phyloP scores from a whole-genome alignment of 2,329 filamentous ascomycete genomes.

The Ophiocordyceps camponoti-saundersi region DNA sequence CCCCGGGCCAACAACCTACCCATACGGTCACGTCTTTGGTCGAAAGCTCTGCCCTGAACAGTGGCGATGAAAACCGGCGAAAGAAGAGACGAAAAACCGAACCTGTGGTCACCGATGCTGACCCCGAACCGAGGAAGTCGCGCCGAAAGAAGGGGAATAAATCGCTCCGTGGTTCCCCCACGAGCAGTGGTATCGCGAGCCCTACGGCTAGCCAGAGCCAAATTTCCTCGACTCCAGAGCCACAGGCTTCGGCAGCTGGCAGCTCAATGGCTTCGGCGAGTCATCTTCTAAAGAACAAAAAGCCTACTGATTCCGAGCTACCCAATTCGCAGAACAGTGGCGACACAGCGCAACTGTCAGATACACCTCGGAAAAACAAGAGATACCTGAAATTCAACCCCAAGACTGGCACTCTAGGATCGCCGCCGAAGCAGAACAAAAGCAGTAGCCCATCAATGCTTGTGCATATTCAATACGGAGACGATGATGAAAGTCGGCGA shows the following conservation, averaged over 20 bases:
- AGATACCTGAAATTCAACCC: conserved; percentile 40
- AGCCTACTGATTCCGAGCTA: not conserved
- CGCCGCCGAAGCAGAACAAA: conserved; percentile 38
- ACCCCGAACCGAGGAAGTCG: conserved; percentile 9
- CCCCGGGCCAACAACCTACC: conserved; percentile 1
- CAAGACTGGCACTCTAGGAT: conserved; percentile 44
- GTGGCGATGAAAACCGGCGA: conserved; percentile 13
- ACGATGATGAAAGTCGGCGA: conserved; percentile 23
- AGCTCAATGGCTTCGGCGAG: not conserved
- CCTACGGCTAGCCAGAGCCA: conserved; percentile 2
- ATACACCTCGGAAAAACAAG: conserved; percentile 8
- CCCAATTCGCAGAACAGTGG: not conserved
- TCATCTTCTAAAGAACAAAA: not conserved
- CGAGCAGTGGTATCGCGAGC: conserved; percentile 4
- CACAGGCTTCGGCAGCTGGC: not conserved
- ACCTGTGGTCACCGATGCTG: conserved; percentile 7
- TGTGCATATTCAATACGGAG: conserved; percentile 42
- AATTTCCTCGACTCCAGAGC: not conserved
- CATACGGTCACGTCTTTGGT: not conserved
- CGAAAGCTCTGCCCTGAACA: conserved; percentile 6
- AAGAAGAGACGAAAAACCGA: conserved; percentile 27
- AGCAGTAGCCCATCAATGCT: conserved; percentile 19
- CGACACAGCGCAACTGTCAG: conserved; percentile 1
- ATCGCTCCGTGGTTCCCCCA: conserved; percentile 2
- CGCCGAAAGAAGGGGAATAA: conserved; percentile 9